Percentiles rank a stretch among this genome's conserved stretches.
These are phyloP conservation scores for Podaxis sp. DNA, from an alignment of 768 basidiomycete species.

Conservation along the genomic window DNA sequence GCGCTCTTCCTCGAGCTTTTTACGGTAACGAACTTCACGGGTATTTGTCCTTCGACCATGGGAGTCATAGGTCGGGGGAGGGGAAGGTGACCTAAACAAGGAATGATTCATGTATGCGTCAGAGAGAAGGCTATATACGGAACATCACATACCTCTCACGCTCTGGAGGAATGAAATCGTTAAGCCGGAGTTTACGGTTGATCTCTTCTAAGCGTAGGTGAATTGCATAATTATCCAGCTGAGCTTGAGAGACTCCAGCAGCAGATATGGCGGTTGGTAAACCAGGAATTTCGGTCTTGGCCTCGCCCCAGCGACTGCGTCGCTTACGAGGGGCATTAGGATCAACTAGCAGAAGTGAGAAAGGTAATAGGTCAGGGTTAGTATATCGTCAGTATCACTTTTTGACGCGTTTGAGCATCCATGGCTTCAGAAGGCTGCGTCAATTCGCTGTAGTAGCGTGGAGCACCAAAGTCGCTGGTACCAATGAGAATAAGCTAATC, in stretches of 20 bases:
- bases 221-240: slow-evolving; percentile 97
- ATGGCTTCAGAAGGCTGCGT: slow-evolving; percentile 23
- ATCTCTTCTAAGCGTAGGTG: slow-evolving; percentile 97
- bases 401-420: slow-evolving; percentile 22
- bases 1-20: slow-evolving; percentile 91
- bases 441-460: slow-evolving; percentile 28
- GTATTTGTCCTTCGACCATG: slow-evolving; percentile 99
- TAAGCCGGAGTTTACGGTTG: slow-evolving; percentile 87
- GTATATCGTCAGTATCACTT: slow-evolving; percentile 23
- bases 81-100: slow-evolving; percentile 77
- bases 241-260: slow-evolving; percentile 89
- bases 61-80: slow-evolving; percentile 94
- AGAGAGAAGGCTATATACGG: neutral
- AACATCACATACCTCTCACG: slow-evolving; percentile 67
- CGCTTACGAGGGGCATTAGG: slow-evolving; percentile 89
- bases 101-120: slow-evolving; percentile 23
- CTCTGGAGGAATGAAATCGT: slow-evolving; percentile 95
- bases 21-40: slow-evolving; percentile 96
- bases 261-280: slow-evolving; percentile 92
- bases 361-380: slow-evolving; percentile 55
- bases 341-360: slow-evolving; percentile 57
- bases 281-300: slow-evolving; percentile 85
- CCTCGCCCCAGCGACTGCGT: slow-evolving; percentile 97
- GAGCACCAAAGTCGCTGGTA: slow-evolving; percentile 23
- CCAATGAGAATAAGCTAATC: slow-evolving; percentile 21